These are phyloP conservation scores for Solanum hybrid DNA, from an alignment of 305 asterid genomes.

Conservation along the genomic window DNA sequence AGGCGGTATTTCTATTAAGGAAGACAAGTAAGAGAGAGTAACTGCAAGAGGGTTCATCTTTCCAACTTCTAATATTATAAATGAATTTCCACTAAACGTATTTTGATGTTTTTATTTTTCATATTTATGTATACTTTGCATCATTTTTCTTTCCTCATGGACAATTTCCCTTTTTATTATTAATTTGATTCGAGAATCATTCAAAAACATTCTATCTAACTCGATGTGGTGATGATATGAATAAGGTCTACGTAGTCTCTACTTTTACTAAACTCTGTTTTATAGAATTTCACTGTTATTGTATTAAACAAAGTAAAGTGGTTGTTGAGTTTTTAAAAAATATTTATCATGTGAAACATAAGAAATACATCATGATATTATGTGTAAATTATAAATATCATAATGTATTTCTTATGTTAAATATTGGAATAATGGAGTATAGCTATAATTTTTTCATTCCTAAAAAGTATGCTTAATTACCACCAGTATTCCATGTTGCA, in stretches of 20 bases:
- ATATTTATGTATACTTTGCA: neutral
- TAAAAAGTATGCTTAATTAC: conserved; percentile 23
- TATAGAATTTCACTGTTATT: neutral
- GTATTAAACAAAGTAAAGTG: neutral
- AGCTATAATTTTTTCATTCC: neutral
- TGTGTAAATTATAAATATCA: neutral
- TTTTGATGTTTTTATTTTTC: neutral
- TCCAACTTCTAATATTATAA: neutral
- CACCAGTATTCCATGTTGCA: conserved; percentile 87
- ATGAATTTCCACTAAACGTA: neutral
- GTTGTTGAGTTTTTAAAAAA: neutral
- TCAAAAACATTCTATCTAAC: neutral
- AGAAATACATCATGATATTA: too few species aligned
- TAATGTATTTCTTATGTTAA: neutral
- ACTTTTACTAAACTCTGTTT: neutral
- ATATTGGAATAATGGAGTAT: neutral
- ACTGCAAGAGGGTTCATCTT: neutral
- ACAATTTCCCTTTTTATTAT: neutral
- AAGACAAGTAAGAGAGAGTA: neutral
- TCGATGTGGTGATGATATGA: neutral
- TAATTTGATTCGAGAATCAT: neutral
- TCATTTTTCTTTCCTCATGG: neutral
- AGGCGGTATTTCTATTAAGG: neutral
- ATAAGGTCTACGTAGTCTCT: too few species aligned
- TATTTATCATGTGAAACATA: too few species aligned